phyloP scores from a whole-genome alignment of 768 basidiomycete species.

The Suillus americanus region DNA sequence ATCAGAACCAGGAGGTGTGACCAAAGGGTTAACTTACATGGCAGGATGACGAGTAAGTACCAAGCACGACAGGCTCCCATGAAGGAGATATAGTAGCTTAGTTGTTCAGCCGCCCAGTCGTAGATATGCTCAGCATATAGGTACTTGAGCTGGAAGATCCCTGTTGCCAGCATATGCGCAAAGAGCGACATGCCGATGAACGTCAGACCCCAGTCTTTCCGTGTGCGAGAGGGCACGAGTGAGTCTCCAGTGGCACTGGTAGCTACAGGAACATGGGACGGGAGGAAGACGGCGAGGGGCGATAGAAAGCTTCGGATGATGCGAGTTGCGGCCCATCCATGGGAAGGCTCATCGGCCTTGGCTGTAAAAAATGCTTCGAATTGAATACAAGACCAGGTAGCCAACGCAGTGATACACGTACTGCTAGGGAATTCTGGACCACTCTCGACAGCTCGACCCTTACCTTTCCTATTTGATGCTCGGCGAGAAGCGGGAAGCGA shows the following conservation, averaged over 20 bases:
- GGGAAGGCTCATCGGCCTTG: neutral
- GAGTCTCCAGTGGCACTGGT: conserved; percentile 45
- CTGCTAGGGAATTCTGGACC: conserved; percentile 10
- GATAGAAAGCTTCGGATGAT: conserved; percentile 49
- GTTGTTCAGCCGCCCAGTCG: conserved; percentile 63
- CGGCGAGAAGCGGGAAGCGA: conserved; percentile 40
- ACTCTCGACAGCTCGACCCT: conserved; percentile 24
- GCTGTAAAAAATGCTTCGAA: neutral
- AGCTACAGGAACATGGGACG: conserved; percentile 44
- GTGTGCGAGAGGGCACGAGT: conserved; percentile 58
- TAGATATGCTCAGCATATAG: conserved; percentile 76
- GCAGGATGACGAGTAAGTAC: conserved; percentile 66
- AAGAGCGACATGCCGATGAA: conserved; percentile 65
- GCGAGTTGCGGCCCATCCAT: conserved; percentile 13
- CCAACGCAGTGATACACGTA: conserved; percentile 8
- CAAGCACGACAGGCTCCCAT: conserved; percentile 64
- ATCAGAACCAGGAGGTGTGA: conserved; percentile 36
- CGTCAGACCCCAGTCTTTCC: conserved; percentile 73
- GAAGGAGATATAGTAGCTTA: conserved; percentile 76
- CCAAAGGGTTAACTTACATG: conserved; percentile 44
- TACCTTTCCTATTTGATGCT: conserved; percentile 28
- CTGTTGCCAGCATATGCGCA: conserved; percentile 63
- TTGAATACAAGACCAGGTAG: conserved; percentile 3
- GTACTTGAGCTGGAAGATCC: conserved; percentile 74
- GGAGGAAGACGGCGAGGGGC: conserved; percentile 71